Evolutionary conservation across 768 basidiomycete species (phyloP), one percentile per base, ranked within the genome.

Genomic region (Lactarius trivialis): DNA sequence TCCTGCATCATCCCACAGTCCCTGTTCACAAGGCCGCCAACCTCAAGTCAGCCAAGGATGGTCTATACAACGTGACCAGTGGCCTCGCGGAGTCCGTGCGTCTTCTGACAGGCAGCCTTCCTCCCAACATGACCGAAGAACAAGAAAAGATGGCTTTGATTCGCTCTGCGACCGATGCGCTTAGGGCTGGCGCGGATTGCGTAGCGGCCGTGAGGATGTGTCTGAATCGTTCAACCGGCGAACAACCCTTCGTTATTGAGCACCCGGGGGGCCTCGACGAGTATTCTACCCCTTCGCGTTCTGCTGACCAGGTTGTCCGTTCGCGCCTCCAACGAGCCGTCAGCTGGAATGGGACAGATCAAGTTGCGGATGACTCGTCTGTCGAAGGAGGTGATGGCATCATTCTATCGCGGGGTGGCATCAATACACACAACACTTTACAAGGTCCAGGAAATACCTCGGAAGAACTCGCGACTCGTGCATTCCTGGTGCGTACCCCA

Each of bases 111-210:
- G 73, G 77, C 19, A 74, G 77, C 2, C 76, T 78, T 15, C 74
- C 73, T 30, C 70, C 73, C 52, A 74, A 73, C 28, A 75, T 82
- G 70, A 80, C 83, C 48, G 91, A 93, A 75, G 95, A 98, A 66
- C 82, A 85, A 54, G 91, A 95, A 72, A 92, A 91, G 73, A 80
- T 82, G 58, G 76, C 79, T 1, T 74, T 97, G 56, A 79, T 98
- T 65, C 82, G 86, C 59, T 87, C 86, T n/a, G 93, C 95, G 9
- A 97, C 96, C 5, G 83, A 82, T 52, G 91, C 94, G 6, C 77
- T 95, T 61, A 89, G 92, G 71, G 85, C 90, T 30, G 93, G 91
- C 32, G 85, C 88, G 12, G 94, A 97, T 65, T 96, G 93, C 72
- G 87, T 93, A 45, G 81, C 86, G 8, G 84, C 91, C 28, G 91